Percentiles rank a stretch among this genome's conserved stretches.
phyloP scores from a whole-genome alignment of 176 grass and related monocot species.

The Musa troglodytarum region DNA sequence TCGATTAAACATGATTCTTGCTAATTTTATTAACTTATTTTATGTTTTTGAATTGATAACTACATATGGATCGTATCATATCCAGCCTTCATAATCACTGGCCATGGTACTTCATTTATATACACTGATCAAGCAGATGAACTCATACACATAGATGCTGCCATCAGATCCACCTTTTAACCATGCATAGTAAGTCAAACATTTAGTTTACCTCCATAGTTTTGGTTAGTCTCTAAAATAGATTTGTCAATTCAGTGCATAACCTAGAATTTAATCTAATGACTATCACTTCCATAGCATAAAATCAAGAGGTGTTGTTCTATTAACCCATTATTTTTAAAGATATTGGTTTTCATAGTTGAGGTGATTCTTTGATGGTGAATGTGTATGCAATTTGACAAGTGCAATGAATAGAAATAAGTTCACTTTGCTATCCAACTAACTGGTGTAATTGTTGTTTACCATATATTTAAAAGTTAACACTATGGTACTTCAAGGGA shows the following conservation, averaged over 20 bases:
- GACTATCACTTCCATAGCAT: background rate
- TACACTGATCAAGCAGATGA: background rate
- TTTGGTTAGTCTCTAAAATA: background rate
- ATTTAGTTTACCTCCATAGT: background rate
- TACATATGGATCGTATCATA: no score
- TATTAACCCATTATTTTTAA: background rate
- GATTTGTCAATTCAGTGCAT: background rate
- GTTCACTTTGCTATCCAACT: background rate
- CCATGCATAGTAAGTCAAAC: background rate
- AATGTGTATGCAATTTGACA: background rate
- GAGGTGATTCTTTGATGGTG: background rate
- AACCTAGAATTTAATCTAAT: background rate
- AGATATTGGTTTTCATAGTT: background rate
- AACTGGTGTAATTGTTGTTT: background rate
- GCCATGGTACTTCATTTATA: background rate
- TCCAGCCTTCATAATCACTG: background rate
- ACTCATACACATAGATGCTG: background rate
- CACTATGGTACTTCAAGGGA: background rate
- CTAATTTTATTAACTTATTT: no score
- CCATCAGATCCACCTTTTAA: background rate
- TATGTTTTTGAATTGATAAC: no score
- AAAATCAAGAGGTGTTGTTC: background rate
- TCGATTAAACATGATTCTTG: no score
- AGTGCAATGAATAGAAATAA: background rate
- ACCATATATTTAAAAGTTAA: background rate